phyloP scores from a whole-genome alignment of 495 filamentous ascomycete species.

The Hypoxylon subgilvum region DNA sequence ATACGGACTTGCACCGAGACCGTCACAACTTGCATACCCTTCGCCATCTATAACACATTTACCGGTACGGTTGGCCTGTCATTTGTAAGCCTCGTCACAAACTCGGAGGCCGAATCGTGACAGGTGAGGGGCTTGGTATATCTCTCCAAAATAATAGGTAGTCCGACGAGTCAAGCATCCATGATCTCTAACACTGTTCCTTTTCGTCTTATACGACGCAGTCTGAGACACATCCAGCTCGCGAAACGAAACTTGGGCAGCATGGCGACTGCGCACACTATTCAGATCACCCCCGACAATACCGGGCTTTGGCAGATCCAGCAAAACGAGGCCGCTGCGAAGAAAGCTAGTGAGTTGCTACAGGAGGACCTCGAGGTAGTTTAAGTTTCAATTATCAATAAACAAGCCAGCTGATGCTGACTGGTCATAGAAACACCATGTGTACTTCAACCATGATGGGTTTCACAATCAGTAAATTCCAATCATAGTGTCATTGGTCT shows the following conservation, averaged over 20 bases:
- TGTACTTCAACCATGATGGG: conserved; percentile 73
- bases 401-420: background rate
- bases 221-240: background rate
- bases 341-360: conserved; percentile 66
- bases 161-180: background rate
- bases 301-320: conserved; percentile 62
- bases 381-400: background rate
- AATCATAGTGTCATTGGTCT: background rate
- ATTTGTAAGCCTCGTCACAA: conserved; percentile 16
- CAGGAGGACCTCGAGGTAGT: conserved; percentile 71
- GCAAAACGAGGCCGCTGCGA: conserved; percentile 64
- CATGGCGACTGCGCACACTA: conserved; percentile 70
- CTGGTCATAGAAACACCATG: conserved; percentile 64
- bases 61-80: background rate
- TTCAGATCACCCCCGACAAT: conserved; percentile 63
- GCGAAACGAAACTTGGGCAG: conserved; percentile 24
- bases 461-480: conserved; percentile 67
- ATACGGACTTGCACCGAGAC: background rate
- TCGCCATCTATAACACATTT: background rate
- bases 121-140: conserved; percentile 4
- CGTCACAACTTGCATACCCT: conserved; percentile 5
- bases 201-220: conserved; percentile 3
- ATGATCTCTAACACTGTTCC: background rate
- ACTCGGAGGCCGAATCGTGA: conserved; percentile 9
- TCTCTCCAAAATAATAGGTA: background rate